Base-by-base conservation (phyloP, 192 early-diverging fungal genomes). In the Pilaira anomala region DNA sequence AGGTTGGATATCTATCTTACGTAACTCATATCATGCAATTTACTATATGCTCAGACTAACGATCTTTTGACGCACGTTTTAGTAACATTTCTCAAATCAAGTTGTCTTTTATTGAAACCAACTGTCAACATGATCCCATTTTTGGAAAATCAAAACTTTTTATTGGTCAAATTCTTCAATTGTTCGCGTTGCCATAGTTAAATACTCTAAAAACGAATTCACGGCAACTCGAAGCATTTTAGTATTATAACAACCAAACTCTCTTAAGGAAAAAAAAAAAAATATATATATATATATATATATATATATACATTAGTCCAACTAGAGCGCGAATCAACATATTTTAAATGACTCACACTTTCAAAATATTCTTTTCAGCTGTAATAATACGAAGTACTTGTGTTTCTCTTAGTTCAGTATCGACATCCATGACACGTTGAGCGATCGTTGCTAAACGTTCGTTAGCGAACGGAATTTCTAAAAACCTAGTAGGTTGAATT, bases 171-270 rank as follows among this genome's bases (percentile, higher is more conserved):
- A 82, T 18, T 55, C 51, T 18, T 75, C 76, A 70, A 82, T 75
- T 2, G 80, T 82, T 36, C 60, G 52, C 16, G 69, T 71, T 5
- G 80, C 76, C 78, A 80, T 82, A 3, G 59, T 66, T 24, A 82
- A 19, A 66, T 78, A 74, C 24, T 82, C 80, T 36, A 82, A 68
- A 41, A 82, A 78, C 3, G 78, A 72, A n/a, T 77, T 80, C 11
- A 73, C 69, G 13, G 80, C 70, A 13, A 80, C 76, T 33, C 80
- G 69, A 19, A 82, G 62, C 67, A 77, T 76, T 24, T 71, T 71
- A 7, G 71, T 45, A 14, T 63, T 69, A 6, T 55, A 11, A 45
- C 74, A 71, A 2, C 73, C 63, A 65, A 79, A 79, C 21, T 61
- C 22, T 30, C 80, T 81, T 24, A 16, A 22, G 33, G 36, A 42